Conservation (phyloP, 495 filamentous ascomycete species). For the Hypoxylon fuscum region DNA sequence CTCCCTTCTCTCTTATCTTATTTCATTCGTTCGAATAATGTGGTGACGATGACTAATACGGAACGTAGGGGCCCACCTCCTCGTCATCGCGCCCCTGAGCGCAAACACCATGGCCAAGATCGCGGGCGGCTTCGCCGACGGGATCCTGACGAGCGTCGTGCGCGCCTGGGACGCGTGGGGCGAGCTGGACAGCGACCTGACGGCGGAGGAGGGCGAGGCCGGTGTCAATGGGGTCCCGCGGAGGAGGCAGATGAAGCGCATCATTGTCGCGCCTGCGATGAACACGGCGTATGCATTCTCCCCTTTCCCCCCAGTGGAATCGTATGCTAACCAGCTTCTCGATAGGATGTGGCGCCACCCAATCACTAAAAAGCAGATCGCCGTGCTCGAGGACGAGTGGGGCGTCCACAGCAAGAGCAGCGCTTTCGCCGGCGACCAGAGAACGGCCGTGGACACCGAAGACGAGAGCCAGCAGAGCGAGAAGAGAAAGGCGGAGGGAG, state of each 20-base stretch:
- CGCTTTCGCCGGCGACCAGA: slow-evolving; percentile 13
- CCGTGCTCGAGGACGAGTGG: slow-evolving; percentile 78
- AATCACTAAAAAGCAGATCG: slow-evolving; percentile 74
- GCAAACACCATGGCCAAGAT: slow-evolving; percentile 88
- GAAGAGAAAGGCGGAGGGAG: slow-evolving; percentile 62
- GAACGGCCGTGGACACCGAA: slow-evolving; percentile 56
- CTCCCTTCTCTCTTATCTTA: not conserved
- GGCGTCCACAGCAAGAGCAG: slow-evolving; percentile 54
- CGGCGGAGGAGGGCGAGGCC: not conserved
- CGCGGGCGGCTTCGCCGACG: slow-evolving; percentile 70
- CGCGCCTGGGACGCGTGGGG: slow-evolving; percentile 87
- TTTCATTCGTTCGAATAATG: too few relatives aligned
- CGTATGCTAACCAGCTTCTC: not conserved
- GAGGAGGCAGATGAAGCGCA: slow-evolving; percentile 55
- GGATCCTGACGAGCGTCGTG: slow-evolving; percentile 75
- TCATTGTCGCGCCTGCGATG: slow-evolving; percentile 63
- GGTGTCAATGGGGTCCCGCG: slow-evolving; percentile 6
- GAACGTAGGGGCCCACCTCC: slow-evolving; percentile 77
- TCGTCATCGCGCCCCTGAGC: slow-evolving; percentile 80
- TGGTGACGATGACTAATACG: too few relatives aligned
- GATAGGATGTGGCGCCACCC: slow-evolving; percentile 85
- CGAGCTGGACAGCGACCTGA: slow-evolving; percentile 55
- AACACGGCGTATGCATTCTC: too few relatives aligned
- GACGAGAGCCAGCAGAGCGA: slow-evolving; percentile 57
- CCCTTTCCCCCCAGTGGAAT: too few relatives aligned